phyloP scores from a whole-genome alignment of 2,329 filamentous ascomycete species.

The Penicillium nordicum region DNA sequence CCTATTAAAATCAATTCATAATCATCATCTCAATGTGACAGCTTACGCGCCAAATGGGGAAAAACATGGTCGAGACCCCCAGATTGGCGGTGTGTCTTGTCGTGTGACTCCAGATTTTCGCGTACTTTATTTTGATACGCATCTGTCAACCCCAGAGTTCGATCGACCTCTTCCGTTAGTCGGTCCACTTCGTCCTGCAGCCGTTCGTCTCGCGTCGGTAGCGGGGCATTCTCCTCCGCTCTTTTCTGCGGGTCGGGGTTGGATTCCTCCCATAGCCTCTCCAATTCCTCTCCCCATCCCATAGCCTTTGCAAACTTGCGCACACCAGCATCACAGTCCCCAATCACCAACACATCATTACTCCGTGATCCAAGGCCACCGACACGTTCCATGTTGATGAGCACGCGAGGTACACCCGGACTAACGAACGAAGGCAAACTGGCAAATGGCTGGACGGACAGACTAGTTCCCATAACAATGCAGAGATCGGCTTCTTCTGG shows the following conservation, averaged over 20 bases:
- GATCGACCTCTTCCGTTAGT: slow-evolving; percentile 57
- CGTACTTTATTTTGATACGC: slow-evolving; percentile 44
- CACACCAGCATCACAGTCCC: slow-evolving; percentile 79
- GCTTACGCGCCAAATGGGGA: slow-evolving; percentile 31
- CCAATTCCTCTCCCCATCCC: slow-evolving; percentile 82
- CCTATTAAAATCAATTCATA: slow-evolving; percentile 1
- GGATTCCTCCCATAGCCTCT: slow-evolving; percentile 66
- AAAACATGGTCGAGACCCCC: slow-evolving; percentile 36
- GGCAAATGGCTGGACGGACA: slow-evolving; percentile 86
- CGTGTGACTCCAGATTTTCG: slow-evolving; percentile 23
- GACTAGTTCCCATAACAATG: slow-evolving; percentile 83
- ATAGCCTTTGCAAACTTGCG: slow-evolving; percentile 72
- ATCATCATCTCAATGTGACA: slow-evolving; percentile 5
- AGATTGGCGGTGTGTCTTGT: slow-evolving; percentile 11
- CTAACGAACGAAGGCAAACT: slow-evolving; percentile 65
- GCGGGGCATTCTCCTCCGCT: slow-evolving; percentile 37
- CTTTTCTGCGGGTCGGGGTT: slow-evolving; percentile 60
- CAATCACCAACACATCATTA: slow-evolving; percentile 82
- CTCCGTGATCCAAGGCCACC: slow-evolving; percentile 71
- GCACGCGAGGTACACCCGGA: slow-evolving; percentile 66
- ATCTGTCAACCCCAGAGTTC: slow-evolving; percentile 50
- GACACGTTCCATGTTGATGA: slow-evolving; percentile 84
- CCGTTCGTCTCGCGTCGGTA: slow-evolving; percentile 52
- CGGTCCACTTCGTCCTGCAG: slow-evolving; percentile 58
- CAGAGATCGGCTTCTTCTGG: slow-evolving; percentile 67